Evolutionary conservation across 2,329 filamentous ascomycete genomes (phyloP).

Genomic region (Leptographium lundbergii): DNA sequence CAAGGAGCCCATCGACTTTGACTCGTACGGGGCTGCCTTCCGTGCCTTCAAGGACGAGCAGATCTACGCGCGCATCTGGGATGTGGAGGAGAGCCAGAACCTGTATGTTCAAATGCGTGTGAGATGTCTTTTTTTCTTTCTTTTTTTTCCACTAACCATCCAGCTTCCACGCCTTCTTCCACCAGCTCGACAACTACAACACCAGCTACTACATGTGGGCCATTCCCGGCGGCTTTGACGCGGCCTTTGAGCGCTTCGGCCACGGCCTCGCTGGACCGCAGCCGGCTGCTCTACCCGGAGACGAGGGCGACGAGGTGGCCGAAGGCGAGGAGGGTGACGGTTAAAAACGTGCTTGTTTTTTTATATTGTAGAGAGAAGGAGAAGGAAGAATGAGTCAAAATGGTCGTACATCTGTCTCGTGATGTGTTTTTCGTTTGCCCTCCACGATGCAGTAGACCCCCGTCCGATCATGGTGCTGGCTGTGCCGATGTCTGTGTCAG

Average conservation of each 20-base stretch:
- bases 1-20: constrained; percentile 64
- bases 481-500: background rate
- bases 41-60: constrained; percentile 80
- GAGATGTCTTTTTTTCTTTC: background rate
- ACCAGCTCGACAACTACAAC: constrained; percentile 64
- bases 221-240: constrained; percentile 54
- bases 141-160: background rate
- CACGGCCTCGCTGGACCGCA: constrained; percentile 28
- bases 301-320: constrained; percentile 39
- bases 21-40: constrained; percentile 64
- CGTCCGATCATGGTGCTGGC: background rate
- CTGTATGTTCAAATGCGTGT: constrained; percentile 38
- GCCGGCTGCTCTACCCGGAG: constrained; percentile 28
- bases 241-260: constrained; percentile 36
- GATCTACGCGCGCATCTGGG: constrained; percentile 87
- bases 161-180: constrained; percentile 67
- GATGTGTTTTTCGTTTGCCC: background rate
- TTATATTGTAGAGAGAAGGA: background rate
- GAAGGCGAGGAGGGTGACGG: constrained; percentile 13
- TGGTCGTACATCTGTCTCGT: background rate
- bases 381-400: background rate
- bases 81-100: constrained; percentile 76
- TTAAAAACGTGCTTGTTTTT: background rate
- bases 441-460: background rate
- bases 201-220: constrained; percentile 63